These are phyloP conservation scores for Cylindrodendrum hubeiense DNA, from an alignment of 2,329 filamentous ascomycete species.

Conservation along the genomic window DNA sequence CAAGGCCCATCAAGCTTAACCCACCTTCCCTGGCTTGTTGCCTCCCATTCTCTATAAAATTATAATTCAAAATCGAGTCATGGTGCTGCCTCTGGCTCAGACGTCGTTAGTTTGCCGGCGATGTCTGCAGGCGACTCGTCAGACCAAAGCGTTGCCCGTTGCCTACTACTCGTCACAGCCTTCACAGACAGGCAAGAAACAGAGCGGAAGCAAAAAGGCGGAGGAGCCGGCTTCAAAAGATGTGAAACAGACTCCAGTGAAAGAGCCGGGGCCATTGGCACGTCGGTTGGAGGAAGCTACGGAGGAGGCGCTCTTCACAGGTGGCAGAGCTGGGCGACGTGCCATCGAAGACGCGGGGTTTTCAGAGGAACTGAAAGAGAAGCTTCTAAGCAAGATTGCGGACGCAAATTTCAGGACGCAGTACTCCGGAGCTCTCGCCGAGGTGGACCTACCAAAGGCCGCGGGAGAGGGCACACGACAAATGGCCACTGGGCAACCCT, in stretches of 20 bases:
- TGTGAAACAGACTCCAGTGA: conserved; percentile 5
- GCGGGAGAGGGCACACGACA: conserved; percentile 77
- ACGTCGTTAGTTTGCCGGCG: conserved; percentile 33
- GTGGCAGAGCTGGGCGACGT: conserved; percentile 69
- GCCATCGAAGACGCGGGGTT: conserved; percentile 74
- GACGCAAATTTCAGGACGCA: conserved; percentile 67
- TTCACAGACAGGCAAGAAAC: conserved; percentile 1
- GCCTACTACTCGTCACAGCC: conserved; percentile 36
- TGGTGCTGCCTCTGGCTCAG: conserved; percentile 17
- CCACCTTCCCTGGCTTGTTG: neutral
- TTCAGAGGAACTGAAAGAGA: conserved; percentile 71
- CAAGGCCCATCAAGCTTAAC: neutral
- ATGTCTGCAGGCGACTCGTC: conserved; percentile 33
- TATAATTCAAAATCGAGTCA: neutral
- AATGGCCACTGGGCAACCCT: conserved; percentile 76
- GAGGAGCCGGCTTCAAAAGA: conserved; percentile 17
- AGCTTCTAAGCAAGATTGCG: conserved; percentile 68
- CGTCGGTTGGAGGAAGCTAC: conserved; percentile 72
- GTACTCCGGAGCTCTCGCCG: conserved; percentile 61
- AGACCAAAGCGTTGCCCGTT: conserved; percentile 6
- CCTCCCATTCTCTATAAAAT: conserved; percentile 3
- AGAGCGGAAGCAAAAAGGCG: neutral
- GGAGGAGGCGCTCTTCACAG: conserved; percentile 70
- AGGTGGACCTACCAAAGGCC: conserved; percentile 63
- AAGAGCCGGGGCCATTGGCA: conserved; percentile 61